These are phyloP conservation scores for Sporothrix pallida DNA, from an alignment of 2,329 filamentous ascomycete species.

Conservation along the genomic window DNA sequence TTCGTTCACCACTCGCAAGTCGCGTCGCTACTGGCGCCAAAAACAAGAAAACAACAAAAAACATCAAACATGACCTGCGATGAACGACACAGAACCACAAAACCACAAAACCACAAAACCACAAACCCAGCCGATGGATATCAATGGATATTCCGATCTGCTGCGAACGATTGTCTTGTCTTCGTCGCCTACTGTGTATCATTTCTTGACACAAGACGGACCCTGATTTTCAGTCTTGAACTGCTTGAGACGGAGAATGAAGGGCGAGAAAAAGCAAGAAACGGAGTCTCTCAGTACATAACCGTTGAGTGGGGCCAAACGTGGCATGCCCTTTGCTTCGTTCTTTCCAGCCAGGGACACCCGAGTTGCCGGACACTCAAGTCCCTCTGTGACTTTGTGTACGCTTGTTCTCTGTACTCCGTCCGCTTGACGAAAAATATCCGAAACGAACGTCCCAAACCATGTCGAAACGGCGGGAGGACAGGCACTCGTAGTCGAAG, in stretches of 20 bases:
- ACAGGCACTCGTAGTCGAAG: no score
- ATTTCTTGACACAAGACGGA: not conserved
- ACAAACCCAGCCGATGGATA: no score
- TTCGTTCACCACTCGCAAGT: not conserved
- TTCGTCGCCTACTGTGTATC: not conserved
- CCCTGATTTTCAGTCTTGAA: not conserved
- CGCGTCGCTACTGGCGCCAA: constrained; percentile 13
- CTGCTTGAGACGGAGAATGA: constrained; percentile 11
- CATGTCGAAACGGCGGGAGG: not conserved
- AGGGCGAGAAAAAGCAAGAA: not conserved
- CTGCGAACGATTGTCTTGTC: not conserved
- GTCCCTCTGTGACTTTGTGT: not conserved
- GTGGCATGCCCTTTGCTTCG: not conserved
- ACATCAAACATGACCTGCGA: not conserved
- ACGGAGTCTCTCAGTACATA: not conserved
- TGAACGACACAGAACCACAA: not conserved
- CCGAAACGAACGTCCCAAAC: constrained; percentile 24
- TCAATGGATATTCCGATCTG: constrained; percentile 8
- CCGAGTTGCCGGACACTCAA: not conserved
- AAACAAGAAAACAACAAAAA: not conserved
- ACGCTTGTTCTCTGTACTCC: not conserved
- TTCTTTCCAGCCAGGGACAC: not conserved
- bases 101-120: not conserved
- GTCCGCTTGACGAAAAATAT: not conserved
- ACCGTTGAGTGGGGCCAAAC: constrained; percentile 10